Base-by-base conservation (phyloP, 2,329 filamentous ascomycete species). In the Sclerotinia sclerotiorum region DNA sequence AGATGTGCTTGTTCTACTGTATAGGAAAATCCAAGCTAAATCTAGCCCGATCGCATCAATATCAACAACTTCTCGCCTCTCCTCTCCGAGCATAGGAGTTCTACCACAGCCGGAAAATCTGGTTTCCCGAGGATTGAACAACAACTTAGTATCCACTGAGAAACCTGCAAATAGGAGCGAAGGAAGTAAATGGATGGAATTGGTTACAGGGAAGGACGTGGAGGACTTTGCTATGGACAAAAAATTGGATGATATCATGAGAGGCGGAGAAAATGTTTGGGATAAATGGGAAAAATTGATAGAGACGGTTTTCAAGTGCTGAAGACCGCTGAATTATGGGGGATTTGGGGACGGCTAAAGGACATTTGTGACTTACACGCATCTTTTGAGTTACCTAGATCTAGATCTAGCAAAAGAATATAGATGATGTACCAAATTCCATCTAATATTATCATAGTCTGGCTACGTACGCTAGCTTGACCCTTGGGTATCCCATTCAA, bases 241-340 rank as follows among this genome's bases (percentile, higher is more conserved):
- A 7, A 24, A 32, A 2, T 15, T 60, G 19, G 24, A 46, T n/a
- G 39, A 46, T 32, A 44, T 60, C 5, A 7, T 60, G 42, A 32
- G 39, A 60, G 56, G 56, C 4, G 56, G 15, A 6, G 39, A 5
- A 21, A 42, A 46, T 24, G 32, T 24, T 24, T 57, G 32, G 55
- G 15, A 57, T 17, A 57, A 57, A 21, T 60, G 56, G 56, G 56
- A 60, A 29, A 46, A 17, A 13, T 21, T 46, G 39, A 60, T 46
- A 60, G 8, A 4, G 27, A 8, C 24, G 42, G 5, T 60, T 60
- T 60, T 46, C 56, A 60, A 46, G 56, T 46, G n/a, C 39, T 44
- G 56, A 58, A 58, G 19, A 24, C 8, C 2, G n/a, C 48, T 27
- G 19, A 10, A 27, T 15, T 44, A 0, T 44, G n/a, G 11, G 15